Conservation (phyloP, 805 yeast species). For the Lachancea waltii region DNA sequence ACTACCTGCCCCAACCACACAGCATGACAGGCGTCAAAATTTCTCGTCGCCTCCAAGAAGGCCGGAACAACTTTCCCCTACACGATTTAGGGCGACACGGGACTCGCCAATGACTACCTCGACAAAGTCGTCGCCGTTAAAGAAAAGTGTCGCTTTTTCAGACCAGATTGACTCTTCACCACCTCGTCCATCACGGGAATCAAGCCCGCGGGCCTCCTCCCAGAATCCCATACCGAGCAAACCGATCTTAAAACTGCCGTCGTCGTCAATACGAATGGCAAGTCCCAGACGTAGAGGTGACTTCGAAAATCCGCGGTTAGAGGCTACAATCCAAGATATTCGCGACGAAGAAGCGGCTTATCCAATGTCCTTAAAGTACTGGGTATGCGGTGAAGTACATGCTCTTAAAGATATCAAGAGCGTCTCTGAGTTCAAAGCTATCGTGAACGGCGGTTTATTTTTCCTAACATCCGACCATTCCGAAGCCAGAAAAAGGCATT, state of each 20-base stretch:
- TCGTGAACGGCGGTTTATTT: conserved; percentile 24
- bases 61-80: neutral
- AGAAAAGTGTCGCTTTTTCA: conserved; percentile 28
- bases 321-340: neutral
- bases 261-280: conserved; percentile 1
- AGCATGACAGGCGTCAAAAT: neutral
- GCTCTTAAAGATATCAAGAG: conserved; percentile 15
- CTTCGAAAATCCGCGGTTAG: too few relatives aligned
- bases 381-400: conserved; percentile 30
- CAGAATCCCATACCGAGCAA: conserved; percentile 15
- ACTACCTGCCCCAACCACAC: conserved; percentile 1
- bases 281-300: neutral
- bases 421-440: conserved; percentile 19
- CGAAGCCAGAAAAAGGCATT: conserved; percentile 12
- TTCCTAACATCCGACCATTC: conserved; percentile 11
- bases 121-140: conserved; percentile 17
- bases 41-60: conserved; percentile 1
- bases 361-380: conserved; percentile 14
- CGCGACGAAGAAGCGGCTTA: neutral
- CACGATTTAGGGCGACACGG: too few relatives aligned
- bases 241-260: conserved; percentile 21
- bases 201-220: conserved; percentile 21
- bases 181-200: conserved; percentile 8
- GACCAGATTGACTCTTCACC: conserved; percentile 28
- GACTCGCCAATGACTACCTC: too few relatives aligned